Base-by-base conservation (phyloP, 2,329 filamentous ascomycete species). In the Diaporthe aspalathi region DNA sequence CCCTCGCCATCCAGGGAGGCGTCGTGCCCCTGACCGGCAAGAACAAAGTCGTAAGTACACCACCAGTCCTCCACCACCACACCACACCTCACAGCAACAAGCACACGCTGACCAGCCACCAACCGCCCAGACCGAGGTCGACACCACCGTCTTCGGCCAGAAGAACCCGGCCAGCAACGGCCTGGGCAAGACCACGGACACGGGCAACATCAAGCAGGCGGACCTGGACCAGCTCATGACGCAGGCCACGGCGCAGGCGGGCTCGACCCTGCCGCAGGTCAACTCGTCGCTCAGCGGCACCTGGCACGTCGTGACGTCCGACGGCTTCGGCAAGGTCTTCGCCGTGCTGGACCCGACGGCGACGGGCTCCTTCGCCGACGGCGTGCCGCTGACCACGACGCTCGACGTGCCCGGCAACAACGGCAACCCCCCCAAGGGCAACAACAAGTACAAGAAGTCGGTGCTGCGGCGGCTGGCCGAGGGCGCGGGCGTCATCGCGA, bases 1-100 rank as follows among this genome's bases (percentile, higher is more conserved):
- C 79, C n/a, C 77, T 84, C 3, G 83, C 78, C 27, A 84, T 84
- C 72, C 74, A 78, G 72, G 82, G 83, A 54, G 82, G 74, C 45
- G 74, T 83, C 68, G 80, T 85, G 20, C 83, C 84, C 8, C 80
- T 80, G 9, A 72, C 81, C 0, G 83, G 83, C 24, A 75, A 75
- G 29, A 85, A 85, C 79, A 76, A 74, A 43, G 74, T 57, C 16
- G 66, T 68, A 49, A 57, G 66, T 49, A 24, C 6, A 38, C 14
- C 40, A 50, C 1, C n/a, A 32, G 8, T 8, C 32, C 5, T n/a
- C 5, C 32, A 38, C 9, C 35, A 7, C 35, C 9, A n/a, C 29
- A n/a, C 29, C 3, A 14, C 32, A n/a, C 8, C 17, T 11, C 38
- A 9, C 17, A 35, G 9, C 16, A 29, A 24, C 1, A 9, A 7